phyloP scores from a whole-genome alignment of 2,329 filamentous ascomycete species.

The Aureobasidium pullulans region DNA sequence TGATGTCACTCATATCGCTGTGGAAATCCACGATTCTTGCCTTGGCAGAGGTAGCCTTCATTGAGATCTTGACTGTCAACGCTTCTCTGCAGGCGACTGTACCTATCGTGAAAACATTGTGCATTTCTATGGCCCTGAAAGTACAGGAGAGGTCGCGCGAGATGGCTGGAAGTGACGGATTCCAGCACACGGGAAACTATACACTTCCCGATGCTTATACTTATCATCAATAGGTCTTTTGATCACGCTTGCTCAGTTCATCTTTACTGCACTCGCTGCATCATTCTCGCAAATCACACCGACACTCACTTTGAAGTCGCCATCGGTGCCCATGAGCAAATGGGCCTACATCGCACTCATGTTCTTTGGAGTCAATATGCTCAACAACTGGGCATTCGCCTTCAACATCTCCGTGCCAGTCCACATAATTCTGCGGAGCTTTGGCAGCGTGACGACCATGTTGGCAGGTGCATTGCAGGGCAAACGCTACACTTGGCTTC shows the following conservation, averaged over 20 bases:
- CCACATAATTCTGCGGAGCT: conserved; percentile 92
- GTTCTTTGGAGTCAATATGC: conserved; percentile 87
- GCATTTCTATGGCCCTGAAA: too few relatives aligned
- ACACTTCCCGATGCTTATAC: background rate
- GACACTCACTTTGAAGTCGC: conserved; percentile 65
- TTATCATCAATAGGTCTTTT: conserved; percentile 51
- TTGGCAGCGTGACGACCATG: conserved; percentile 94
- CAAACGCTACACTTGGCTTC: conserved; percentile 72
- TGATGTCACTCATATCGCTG: too few relatives aligned
- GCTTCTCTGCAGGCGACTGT: too few relatives aligned
- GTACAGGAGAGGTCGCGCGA: too few relatives aligned
- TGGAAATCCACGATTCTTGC: too few relatives aligned
- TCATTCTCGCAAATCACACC: conserved; percentile 38
- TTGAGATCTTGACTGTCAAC: too few relatives aligned
- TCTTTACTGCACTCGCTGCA: conserved; percentile 57
- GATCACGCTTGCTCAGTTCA: conserved; percentile 45
- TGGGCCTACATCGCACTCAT: conserved; percentile 85
- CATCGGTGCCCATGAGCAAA: conserved; percentile 72
- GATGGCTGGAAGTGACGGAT: too few relatives aligned
- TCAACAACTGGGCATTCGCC: conserved; percentile 97
- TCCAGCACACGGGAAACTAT: too few relatives aligned
- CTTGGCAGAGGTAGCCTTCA: too few relatives aligned
- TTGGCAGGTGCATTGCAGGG: conserved; percentile 79
- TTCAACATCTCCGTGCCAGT: conserved; percentile 95
- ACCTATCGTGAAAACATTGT: too few relatives aligned